phyloP scores from a whole-genome alignment of 129 eudicot species.

The Tagetes erecta region DNA sequence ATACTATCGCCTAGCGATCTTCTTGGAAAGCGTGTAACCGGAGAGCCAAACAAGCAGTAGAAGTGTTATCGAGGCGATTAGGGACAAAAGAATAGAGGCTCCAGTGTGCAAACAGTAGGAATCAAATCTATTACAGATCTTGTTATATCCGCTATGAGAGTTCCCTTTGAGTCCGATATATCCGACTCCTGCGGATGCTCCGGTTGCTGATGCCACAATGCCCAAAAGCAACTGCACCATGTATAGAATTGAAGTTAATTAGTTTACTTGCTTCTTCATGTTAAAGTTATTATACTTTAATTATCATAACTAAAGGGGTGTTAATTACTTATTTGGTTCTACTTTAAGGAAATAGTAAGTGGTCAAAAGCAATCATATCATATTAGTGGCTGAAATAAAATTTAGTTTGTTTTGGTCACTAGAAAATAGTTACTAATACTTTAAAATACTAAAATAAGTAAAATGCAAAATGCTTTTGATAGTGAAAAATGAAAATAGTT shows the following conservation, averaged over 20 bases:
- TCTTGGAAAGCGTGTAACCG: conserved; percentile 50
- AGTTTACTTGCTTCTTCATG: background rate
- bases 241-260: background rate
- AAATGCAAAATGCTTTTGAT: no score
- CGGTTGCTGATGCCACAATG: conserved; percentile 70
- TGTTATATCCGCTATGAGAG: conserved; percentile 52
- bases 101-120: conserved; percentile 53
- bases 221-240: conserved; percentile 71
- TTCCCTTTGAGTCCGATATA: conserved; percentile 75
- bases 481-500: no score
- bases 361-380: no score
- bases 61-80: conserved; percentile 60
- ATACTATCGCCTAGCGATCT: conserved; percentile 31
- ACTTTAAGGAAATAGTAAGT: no score
- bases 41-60: conserved; percentile 54
- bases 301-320: no score
- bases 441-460: no score
- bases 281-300: background rate
- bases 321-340: no score
- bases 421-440: no score
- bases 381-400: no score
- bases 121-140: conserved; percentile 52
- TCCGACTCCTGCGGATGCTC: conserved; percentile 68
- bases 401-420: no score
- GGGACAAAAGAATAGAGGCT: conserved; percentile 40